Base-by-base conservation (phyloP, 768 basidiomycete species). In the Pleurotus giganteus region DNA sequence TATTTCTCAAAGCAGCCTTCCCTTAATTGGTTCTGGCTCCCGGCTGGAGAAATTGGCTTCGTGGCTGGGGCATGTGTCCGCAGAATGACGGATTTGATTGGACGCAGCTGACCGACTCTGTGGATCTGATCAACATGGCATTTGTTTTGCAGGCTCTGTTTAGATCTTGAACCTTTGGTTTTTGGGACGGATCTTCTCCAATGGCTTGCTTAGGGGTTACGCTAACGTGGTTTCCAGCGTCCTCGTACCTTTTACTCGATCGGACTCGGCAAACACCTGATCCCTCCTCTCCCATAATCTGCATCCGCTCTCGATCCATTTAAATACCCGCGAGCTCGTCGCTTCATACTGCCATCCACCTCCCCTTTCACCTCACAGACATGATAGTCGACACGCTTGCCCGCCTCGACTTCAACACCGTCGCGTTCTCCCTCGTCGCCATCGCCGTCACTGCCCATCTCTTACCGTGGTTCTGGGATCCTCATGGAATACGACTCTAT, bases 401-500 rank as follows among this genome's bases (percentile, higher is more conserved):
- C 12, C 59, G 50, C 41, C 27, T 71, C 46, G 62, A 69, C 54
- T 50, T 63, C 28, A 27, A 56, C 32, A 64, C 66, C 1, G n/a
- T 71, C 4, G 65, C 64, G 17, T 21, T 68, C 49, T 42, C 66
- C 13, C 46, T 72, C 1, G 67, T 69, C 6, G 60, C 63, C 1
- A 49, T 63, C 17, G 51, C 76, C 56, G 19, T 75, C 29, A 61
- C 75, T 21, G 65, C 62, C 12, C 79, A 80, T 43, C 24, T 79
- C 43, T 53, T 75, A 7, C 74, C 78, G 8, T 92, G 82, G 67
- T 55, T 89, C 13, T 54, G 75, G 28, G 86, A 91, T 60, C 67
- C 81, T 0, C 74, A 84, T 65, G 69, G 74, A n/a, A 78, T 90
- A 32, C 81, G 85, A 31, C 65, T 66, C 24, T 79, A 81, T 57